phyloP scores from a whole-genome alignment of 2,329 filamentous ascomycete genomes.

The Claviceps sp. region DNA sequence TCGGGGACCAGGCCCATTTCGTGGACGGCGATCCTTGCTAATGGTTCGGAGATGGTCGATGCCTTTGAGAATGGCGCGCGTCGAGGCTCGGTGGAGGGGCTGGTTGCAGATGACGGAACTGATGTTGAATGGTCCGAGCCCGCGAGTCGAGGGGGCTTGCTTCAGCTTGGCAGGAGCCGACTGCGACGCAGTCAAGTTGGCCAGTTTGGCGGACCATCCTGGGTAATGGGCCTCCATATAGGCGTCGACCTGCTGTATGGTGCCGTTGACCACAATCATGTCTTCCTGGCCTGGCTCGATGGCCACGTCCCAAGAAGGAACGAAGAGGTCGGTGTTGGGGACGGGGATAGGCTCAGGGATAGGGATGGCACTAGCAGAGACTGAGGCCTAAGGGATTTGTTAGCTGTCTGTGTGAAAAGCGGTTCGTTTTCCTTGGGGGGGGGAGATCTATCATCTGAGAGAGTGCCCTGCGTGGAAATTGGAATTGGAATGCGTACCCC shows the following conservation, averaged over 20 bases:
- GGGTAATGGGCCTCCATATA: slow-evolving; percentile 6
- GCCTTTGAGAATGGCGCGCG: neutral
- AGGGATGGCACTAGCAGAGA: too few species aligned
- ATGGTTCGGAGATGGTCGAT: neutral
- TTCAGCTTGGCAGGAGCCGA: neutral
- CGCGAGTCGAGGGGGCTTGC: neutral
- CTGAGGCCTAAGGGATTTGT: too few species aligned
- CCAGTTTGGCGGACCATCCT: neutral
- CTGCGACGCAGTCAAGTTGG: neutral
- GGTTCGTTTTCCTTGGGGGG: too few species aligned
- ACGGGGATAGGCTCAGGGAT: too few species aligned
- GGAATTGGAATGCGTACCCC: too few species aligned
- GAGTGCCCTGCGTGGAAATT: too few species aligned
- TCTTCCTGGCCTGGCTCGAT: too few species aligned
- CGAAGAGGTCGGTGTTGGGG: too few species aligned
- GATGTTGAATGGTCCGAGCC: neutral
- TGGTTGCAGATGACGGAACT: neutral
- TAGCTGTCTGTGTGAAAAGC: too few species aligned
- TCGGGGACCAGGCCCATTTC: neutral
- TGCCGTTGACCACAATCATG: slow-evolving; percentile 13
- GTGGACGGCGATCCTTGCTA: neutral
- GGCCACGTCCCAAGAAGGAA: too few species aligned
- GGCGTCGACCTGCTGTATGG: slow-evolving; percentile 17
- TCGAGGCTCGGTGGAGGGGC: neutral
- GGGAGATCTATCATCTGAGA: too few species aligned